A percentile compares a stretch with the other conserved stretches of the same genome.
phyloP scores from a whole-genome alignment of 2,329 filamentous ascomycete species.

The Pezizomycotina sp. region DNA sequence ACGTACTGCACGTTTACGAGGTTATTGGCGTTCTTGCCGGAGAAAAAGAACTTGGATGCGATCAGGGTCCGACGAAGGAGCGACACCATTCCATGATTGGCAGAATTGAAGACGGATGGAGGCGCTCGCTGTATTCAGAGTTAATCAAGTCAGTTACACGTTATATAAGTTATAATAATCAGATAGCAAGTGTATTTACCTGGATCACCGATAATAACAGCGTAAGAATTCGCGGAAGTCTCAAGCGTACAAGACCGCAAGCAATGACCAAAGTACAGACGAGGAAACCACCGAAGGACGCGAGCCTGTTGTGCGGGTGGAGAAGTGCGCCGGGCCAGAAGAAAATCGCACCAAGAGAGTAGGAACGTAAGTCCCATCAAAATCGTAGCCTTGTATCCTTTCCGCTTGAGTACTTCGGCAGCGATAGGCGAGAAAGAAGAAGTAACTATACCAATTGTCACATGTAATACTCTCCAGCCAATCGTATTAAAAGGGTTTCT shows the following conservation, averaged over 20 bases:
- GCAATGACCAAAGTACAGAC: conserved; percentile 27
- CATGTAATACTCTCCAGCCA: too few relatives aligned
- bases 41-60: conserved; percentile 45
- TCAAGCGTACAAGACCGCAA: conserved; percentile 36
- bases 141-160: conserved; percentile 42
- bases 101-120: background rate
- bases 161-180: conserved; percentile 44
- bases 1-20: conserved; percentile 47
- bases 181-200: conserved; percentile 41
- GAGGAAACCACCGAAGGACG: too few relatives aligned
- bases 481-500: too few relatives aligned
- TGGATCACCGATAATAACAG: conserved; percentile 42
- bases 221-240: conserved; percentile 41
- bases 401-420: conserved; percentile 32
- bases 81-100: too few relatives aligned
- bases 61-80: conserved; percentile 37
- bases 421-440: conserved; percentile 31
- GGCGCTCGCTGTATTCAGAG: conserved; percentile 23
- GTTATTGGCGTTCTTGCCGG: conserved; percentile 34
- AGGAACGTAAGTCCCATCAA: conserved; percentile 39
- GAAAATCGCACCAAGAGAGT: conserved; percentile 39
- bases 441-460: conserved; percentile 31
- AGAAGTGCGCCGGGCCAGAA: conserved; percentile 35
- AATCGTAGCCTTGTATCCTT: conserved; percentile 34
- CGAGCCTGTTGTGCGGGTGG: background rate